A percentile compares a stretch with the other conserved stretches of the same genome.
Evolutionary conservation across 257 asterid genomes (phyloP).

Genomic region (Voacanga thouarsii): DNA sequence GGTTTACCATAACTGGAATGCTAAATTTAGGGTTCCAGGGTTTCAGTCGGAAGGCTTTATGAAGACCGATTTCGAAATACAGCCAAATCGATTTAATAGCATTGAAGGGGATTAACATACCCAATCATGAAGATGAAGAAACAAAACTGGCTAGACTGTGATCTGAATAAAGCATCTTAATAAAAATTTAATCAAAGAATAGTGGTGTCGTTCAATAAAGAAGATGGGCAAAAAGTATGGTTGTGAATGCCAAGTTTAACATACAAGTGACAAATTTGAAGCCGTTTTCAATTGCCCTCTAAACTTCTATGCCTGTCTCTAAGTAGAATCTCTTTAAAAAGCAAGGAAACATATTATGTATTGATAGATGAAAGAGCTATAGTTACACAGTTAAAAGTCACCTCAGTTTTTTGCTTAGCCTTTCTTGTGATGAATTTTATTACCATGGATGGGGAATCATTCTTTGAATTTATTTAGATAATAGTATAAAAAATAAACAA

Average conservation of each 20-base stretch:
- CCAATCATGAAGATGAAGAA: not conserved
- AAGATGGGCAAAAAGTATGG: not conserved
- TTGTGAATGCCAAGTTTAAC: no score
- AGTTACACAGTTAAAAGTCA: not conserved
- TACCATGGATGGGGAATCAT: not conserved
- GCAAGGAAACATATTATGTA: not conserved
- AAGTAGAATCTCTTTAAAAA: not conserved
- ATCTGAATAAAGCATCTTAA: not conserved
- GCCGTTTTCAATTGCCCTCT: not conserved
- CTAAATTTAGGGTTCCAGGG: not conserved
- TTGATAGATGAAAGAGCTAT: not conserved
- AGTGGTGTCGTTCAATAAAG: not conserved
- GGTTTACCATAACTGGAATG: not conserved
- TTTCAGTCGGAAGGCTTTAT: not conserved
- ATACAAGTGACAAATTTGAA: not conserved
- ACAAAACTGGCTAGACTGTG: not conserved
- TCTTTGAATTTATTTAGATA: not conserved
- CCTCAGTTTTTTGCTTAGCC: not conserved
- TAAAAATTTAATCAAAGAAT: not conserved
- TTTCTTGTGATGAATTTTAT: not conserved
- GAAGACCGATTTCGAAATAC: not conserved
- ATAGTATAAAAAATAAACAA: not conserved
- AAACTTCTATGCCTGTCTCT: not conserved
- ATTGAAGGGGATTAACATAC: not conserved
- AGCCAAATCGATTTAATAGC: not conserved